Base-by-base conservation (phyloP, 306 rosid genomes). In the Lathyrus oleraceus region DNA sequence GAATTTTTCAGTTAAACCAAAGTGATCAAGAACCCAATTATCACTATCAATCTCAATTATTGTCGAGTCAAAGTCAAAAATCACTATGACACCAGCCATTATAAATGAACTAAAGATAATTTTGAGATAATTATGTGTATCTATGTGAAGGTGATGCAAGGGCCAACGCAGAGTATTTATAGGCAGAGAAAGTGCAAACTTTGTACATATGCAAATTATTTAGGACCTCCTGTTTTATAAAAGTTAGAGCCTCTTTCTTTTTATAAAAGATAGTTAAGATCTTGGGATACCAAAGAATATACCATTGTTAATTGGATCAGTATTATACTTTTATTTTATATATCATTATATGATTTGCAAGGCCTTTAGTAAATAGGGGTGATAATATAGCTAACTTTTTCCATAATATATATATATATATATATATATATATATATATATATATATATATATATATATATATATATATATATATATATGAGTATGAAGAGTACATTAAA, bases 11-110 rank as follows among this genome's bases (percentile, higher is more conserved):
- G 81, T 79, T 73, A 82, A 67, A 52, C 85, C 83, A 21, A 67
- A 67, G 61, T 81, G 77, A 44, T 83, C 87, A 58, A 87, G 85
- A n/a, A 89, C 69, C 96, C 92, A 89, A 57, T 87, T 83, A 74
- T 89, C 88, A 51, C 87, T 85, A 69, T 89, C 96, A 25, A 88
- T 79, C 54, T 81, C 90, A 5, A 89, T 81, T 51, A 89, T 83
- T 40, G 90, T 87, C 48, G 83, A 77, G 81, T 89, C 88, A 20
- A 89, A 87, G 76, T 89, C 86, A 62, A 87, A 89, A 77, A 89
- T 44, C 67, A 89, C 76, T 0, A 83, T 76, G 77, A 75, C 53
- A 13, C 72, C 79, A 4, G 76, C 76, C 86, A 82, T 82, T 60
- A 69, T 42, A 13, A 3, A 42, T 42, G 49, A 51, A 16, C 54